phyloP scores from a whole-genome alignment of 1,284 basidiomycete species.

The Flammula alnicola region DNA sequence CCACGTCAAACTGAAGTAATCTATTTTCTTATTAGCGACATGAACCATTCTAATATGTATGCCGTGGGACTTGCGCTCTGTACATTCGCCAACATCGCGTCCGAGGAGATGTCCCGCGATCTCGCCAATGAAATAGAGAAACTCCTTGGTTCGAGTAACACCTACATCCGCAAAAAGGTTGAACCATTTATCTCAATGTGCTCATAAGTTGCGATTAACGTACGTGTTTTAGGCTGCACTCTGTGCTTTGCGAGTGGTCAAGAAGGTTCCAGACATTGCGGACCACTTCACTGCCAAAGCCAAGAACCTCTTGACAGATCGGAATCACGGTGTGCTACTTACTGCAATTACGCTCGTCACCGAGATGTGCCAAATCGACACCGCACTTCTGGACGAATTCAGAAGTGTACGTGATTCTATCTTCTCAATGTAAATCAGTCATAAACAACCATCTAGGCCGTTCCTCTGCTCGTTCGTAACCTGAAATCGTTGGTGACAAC shows the following conservation, averaged over 20 bases:
- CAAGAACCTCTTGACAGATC: slow-evolving; percentile 91
- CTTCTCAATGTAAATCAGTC: background rate
- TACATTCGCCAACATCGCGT: slow-evolving; percentile 99
- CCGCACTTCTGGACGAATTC: slow-evolving; percentile 81
- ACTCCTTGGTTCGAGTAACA: slow-evolving; percentile 95
- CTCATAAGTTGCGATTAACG: too few relatives aligned
- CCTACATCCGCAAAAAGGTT: slow-evolving; percentile 99
- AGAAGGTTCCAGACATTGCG: slow-evolving; percentile 95
- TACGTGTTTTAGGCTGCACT: slow-evolving; percentile 76
- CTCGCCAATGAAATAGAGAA: slow-evolving; percentile 98
- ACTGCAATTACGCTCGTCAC: slow-evolving; percentile 94
- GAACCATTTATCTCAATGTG: slow-evolving; percentile 22
- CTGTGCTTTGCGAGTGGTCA: slow-evolving; percentile 95
- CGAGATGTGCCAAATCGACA: slow-evolving; percentile 90
- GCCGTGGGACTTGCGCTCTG: slow-evolving; percentile 96
- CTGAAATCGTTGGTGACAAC: slow-evolving; percentile 96
- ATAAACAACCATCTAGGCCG: slow-evolving; percentile 60
- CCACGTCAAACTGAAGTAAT: slow-evolving; percentile 13
- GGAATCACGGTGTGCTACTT: slow-evolving; percentile 96
- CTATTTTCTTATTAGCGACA: slow-evolving; percentile 68
- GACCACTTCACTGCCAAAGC: slow-evolving; percentile 93
- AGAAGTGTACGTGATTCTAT: slow-evolving; percentile 65
- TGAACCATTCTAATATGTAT: slow-evolving; percentile 99
- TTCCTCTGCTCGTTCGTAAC: slow-evolving; percentile 92
- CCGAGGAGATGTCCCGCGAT: slow-evolving; percentile 98